Evolutionary conservation across 306 rosid genomes (phyloP).

Genomic region (Sesbania bispinosa): DNA sequence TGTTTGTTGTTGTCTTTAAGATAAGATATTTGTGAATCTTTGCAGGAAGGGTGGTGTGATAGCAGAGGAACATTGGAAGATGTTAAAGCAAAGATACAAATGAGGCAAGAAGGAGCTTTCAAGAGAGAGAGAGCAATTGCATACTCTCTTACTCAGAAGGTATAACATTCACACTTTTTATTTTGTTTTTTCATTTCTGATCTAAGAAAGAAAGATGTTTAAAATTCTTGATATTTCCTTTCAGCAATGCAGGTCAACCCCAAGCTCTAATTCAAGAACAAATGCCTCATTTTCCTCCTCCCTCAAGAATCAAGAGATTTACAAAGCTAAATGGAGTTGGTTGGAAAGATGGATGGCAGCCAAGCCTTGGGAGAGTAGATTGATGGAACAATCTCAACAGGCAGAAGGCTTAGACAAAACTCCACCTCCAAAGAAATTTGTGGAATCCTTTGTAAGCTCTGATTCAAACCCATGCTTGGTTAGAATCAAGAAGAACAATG

Average conservation of each 20-base stretch:
- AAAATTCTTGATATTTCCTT: neutral
- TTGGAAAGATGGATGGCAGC: conserved; percentile 99
- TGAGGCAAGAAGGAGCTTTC: conserved; percentile 95
- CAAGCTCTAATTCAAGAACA: conserved; percentile 36
- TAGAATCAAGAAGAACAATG: conserved; percentile 77
- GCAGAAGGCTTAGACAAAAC: conserved; percentile 49
- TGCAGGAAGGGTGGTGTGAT: conserved; percentile 97
- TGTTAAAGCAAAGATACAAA: conserved; percentile 70
- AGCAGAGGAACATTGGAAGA: conserved; percentile 79
- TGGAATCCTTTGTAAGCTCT: conserved; percentile 39
- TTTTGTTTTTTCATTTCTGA: neutral
- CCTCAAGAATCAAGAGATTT: conserved; percentile 50
- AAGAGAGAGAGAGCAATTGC: conserved; percentile 95
- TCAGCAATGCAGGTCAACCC: conserved; percentile 78
- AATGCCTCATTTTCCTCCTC: conserved; percentile 34
- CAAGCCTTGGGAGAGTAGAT: conserved; percentile 94
- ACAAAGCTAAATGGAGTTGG: conserved; percentile 92
- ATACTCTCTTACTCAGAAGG: conserved; percentile 93
- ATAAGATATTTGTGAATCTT: neutral
- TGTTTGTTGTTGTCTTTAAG: neutral
- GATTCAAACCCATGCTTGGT: conserved; percentile 48
- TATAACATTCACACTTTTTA: neutral
- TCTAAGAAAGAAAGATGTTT: neutral
- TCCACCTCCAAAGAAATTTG: conserved; percentile 57
- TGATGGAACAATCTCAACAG: conserved; percentile 82